Evolutionary conservation across 2,329 filamentous ascomycete species (phyloP).

Genomic region (Stachybotrys chlorohalonatus): DNA sequence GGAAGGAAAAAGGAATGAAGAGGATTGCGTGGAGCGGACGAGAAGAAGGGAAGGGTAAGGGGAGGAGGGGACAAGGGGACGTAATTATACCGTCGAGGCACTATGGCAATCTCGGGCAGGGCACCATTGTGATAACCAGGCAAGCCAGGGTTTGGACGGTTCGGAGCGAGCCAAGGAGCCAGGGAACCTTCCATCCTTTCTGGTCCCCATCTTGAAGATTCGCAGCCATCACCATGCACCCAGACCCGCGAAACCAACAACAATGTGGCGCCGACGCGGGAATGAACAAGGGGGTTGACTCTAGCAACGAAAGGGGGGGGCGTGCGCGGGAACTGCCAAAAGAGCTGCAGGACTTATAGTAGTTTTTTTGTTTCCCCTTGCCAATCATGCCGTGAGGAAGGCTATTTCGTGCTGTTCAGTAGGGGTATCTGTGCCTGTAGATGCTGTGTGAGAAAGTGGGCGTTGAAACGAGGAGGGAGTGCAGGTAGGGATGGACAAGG

Average conservation of each 20-base stretch:
- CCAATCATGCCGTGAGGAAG: no score
- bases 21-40: neutral
- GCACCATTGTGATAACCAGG: no score
- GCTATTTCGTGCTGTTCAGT: neutral
- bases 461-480: neutral
- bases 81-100: neutral
- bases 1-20: neutral
- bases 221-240: no score
- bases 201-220: no score
- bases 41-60: neutral
- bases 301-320: no score
- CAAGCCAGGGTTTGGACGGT: neutral
- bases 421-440: neutral
- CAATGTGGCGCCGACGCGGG: no score
- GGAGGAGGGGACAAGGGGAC: neutral
- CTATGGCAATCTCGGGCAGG: no score
- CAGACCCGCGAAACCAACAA: no score
- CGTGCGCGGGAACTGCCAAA: no score
- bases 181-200: neutral
- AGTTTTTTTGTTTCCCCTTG: no score
- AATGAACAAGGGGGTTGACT: no score
- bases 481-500: neutral
- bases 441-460: neutral
- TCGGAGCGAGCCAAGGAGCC: neutral
- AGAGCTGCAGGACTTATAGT: no score